Evolutionary conservation across 202 grass and related monocot genomes (phyloP), one percentile per base, ranked within the genome.

Genomic region (Carex arenaria): DNA sequence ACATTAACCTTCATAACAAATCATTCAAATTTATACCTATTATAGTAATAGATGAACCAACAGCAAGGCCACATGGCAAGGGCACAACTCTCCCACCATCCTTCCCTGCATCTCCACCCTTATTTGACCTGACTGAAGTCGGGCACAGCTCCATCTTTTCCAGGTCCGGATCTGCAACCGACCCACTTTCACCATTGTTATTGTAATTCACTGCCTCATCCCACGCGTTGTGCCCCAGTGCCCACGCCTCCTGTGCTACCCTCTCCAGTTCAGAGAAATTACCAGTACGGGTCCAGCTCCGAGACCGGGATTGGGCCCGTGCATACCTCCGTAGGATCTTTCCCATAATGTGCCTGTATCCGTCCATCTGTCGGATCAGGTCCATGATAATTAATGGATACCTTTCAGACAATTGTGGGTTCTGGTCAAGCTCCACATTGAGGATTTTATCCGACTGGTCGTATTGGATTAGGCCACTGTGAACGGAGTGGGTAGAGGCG

Each of bases 251-350:
- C 1, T 60, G 60, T 12, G 92, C 95, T 80, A 85, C 67, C 36
- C 85, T 82, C 85, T 94, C 92, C 20, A 97, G 90, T 85, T 97
- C 95, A 32, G 89, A 91, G 87, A 87, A 93, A 74, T 93, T 97
- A 0, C 89, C 92, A 5, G 57, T 86, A 36, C 60, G 51, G 0
- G 84, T 83, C 86, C 90, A 89, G 69, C 83, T 68, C 75, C 59
- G 65, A 59, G 67, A 4, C 5, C 26, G 36, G 0, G 38, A 61
- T 13, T 47, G 22, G 0, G 80, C 83, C 62, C 14, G 52, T 1
- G 84, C 78, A 14, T 54, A 86, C 47, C 71, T 83, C 80, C 75
- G 63, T 53, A 98, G 62, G 61, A 93, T 87, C 86, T 93, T 86
- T 2, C 89, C 86, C 7, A 91, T 98, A 84, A 93, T 91, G 69